Base-by-base conservation (phyloP, 2,329 filamentous ascomycete species). In the Sporothrix pallida region DNA sequence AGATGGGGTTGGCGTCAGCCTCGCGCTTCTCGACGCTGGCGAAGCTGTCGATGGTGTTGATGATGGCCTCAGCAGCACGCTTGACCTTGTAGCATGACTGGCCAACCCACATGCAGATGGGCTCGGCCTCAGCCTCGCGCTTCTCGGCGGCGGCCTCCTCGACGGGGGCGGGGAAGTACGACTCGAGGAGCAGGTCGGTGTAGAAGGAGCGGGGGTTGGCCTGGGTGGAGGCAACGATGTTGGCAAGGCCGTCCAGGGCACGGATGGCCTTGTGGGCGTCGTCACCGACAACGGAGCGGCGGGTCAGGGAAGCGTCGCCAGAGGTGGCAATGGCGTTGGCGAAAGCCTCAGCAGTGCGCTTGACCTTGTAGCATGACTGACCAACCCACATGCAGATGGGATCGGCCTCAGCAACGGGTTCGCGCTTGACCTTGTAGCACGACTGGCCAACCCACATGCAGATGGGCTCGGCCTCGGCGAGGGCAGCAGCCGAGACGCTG, bases 371-470 rank as follows among this genome's bases (percentile, higher is more conserved):
- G 82, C 86, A 87, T 37, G 80, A 76, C 76, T 83, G 78, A 74
- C 85, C 84, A 37, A 78, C 77, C 63, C 78, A 77, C 70, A 76
- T 73, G 78, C 84, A 86, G 76, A 79, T 73, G 69, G 26, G 75
- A 72, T 76, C 74, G 48, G 76, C 62, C 1, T 75, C 72, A 26
- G 75, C 73, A 20, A 75, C 70, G 50, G 75, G 4, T 6, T 7
- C 31, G 75, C 83, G 83, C 77, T 84, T 83, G 46, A 58, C 71
- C 71, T 72, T 56, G 78, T 79, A 82, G 82, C 86, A 87, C 42
- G 80, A 76, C 76, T 83, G 78, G 74, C 85, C 84, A 37, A 78
- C 77, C 63, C 78, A 77, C 70, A 77, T 73, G 78, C 84, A 86
- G 76, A 79, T 73, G 69, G 26, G 75, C 73, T 76, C 74, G 48